phyloP scores from a whole-genome alignment of 208 protist species.

The Trypanosoma vivax region DNA sequence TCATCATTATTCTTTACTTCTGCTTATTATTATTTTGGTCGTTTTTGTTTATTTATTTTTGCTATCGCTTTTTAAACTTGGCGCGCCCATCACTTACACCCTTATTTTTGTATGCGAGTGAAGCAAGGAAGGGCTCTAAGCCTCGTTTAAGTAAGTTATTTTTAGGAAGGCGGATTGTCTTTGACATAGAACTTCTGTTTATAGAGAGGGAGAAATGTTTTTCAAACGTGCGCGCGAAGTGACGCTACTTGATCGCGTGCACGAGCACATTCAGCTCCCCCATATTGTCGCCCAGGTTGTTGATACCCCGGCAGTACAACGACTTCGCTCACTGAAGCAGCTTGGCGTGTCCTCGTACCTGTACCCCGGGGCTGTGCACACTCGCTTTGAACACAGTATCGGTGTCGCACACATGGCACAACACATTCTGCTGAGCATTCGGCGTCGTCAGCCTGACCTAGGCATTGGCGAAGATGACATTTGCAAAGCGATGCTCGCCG shows the following conservation, averaged over 20 bases:
- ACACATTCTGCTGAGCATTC: slow-evolving; percentile 69
- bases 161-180: too few relatives aligned
- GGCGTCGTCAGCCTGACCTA: slow-evolving; percentile 86
- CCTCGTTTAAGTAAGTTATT: too few relatives aligned
- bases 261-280: slow-evolving; percentile 80
- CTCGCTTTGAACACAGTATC: slow-evolving; percentile 96
- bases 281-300: slow-evolving; percentile 68
- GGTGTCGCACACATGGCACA: slow-evolving; percentile 92
- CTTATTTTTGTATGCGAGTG: too few relatives aligned
- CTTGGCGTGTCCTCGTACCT: slow-evolving; percentile 91
- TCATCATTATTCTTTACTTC: too few relatives aligned
- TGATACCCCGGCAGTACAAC: slow-evolving; percentile 95
- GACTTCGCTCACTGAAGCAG: slow-evolving; percentile 93
- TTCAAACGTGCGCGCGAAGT: slow-evolving; percentile 37
- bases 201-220: too few relatives aligned
- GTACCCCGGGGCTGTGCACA: slow-evolving; percentile 93
- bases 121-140: too few relatives aligned
- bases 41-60: too few relatives aligned
- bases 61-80: too few relatives aligned
- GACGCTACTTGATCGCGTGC: slow-evolving; percentile 69
- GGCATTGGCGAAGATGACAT: slow-evolving; percentile 82
- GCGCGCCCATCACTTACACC: too few relatives aligned
- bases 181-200: too few relatives aligned
- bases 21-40: too few relatives aligned
- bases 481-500: slow-evolving; percentile 85